Conservation (phyloP, 2,329 filamentous ascomycete species). For the Lasiodiplodia gonubiensis region DNA sequence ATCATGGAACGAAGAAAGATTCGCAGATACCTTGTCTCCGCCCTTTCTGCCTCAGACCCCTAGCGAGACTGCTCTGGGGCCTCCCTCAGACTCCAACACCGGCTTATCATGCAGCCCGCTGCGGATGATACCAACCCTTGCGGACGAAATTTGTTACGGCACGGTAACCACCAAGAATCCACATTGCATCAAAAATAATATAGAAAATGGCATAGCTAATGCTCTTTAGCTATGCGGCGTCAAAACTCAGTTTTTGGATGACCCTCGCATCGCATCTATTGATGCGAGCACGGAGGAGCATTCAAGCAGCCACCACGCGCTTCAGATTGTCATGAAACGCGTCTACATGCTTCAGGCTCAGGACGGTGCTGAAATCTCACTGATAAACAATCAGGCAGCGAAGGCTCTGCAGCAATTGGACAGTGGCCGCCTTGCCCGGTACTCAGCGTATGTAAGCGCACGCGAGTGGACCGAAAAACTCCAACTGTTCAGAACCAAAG, state of each 20-base stretch:
- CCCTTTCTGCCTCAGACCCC: neutral
- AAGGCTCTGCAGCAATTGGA: neutral
- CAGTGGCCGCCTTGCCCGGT: neutral
- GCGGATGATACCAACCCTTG: neutral
- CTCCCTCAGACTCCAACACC: neutral
- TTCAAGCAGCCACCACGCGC: neutral
- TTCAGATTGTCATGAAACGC: neutral
- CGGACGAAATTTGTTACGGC: neutral
- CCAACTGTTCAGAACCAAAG: neutral
- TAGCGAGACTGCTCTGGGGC: neutral
- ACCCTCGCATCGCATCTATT: neutral
- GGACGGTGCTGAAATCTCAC: neutral
- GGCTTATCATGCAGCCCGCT: neutral
- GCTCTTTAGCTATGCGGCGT: neutral
- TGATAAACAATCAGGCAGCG: neutral
- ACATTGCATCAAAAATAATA: neutral
- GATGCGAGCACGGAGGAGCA: neutral
- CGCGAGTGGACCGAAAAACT: neutral
- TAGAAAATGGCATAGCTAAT: neutral
- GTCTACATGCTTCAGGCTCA: neutral
- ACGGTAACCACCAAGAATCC: no score
- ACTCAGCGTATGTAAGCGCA: neutral
- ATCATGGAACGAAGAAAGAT: neutral
- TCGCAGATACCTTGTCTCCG: no score
- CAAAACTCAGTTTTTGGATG: neutral